phyloP scores from a whole-genome alignment of 2,329 filamentous ascomycete species.

The Macroventuria anomochaeta region DNA sequence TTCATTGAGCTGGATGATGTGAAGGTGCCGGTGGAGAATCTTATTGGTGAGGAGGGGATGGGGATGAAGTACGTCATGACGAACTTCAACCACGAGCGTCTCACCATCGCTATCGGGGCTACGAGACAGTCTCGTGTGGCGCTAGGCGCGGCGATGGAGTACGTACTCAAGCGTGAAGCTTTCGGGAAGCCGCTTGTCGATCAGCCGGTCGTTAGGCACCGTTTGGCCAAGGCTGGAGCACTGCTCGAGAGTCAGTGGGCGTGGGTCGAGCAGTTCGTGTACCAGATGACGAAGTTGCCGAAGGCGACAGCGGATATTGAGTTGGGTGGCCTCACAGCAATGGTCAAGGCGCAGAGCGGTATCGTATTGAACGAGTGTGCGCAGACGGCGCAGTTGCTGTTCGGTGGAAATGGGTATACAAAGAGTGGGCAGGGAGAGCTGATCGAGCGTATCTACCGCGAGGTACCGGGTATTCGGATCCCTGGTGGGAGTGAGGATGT shows the following conservation, averaged over 20 bases:
- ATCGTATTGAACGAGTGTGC: slow-evolving; percentile 76
- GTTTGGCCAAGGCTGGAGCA: slow-evolving; percentile 73
- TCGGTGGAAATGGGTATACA: slow-evolving; percentile 77
- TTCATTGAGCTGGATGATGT: slow-evolving; percentile 81
- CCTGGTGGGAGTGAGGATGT: slow-evolving; percentile 77
- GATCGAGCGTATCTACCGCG: slow-evolving; percentile 71
- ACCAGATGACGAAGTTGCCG: slow-evolving; percentile 68
- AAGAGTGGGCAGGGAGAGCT: slow-evolving; percentile 73
- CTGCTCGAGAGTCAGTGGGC: slow-evolving; percentile 73
- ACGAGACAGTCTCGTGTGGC: slow-evolving; percentile 69
- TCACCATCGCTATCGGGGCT: slow-evolving; percentile 69
- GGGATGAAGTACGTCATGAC: slow-evolving; percentile 79
- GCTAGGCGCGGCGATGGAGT: slow-evolving; percentile 65
- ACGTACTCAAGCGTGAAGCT: slow-evolving; percentile 69
- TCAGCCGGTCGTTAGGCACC: slow-evolving; percentile 75
- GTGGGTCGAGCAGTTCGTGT: slow-evolving; percentile 75
- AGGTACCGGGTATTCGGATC: slow-evolving; percentile 66
- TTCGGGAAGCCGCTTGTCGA: slow-evolving; percentile 74
- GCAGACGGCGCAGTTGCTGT: slow-evolving; percentile 71
- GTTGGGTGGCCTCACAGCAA: slow-evolving; percentile 73
- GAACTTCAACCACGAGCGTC: slow-evolving; percentile 80
- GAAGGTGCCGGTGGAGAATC: slow-evolving; percentile 71
- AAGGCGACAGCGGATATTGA: slow-evolving; percentile 67
- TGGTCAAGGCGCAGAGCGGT: slow-evolving; percentile 74
- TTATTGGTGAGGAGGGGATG: slow-evolving; percentile 72